phyloP scores from a whole-genome alignment of 2,329 filamentous ascomycete genomes.

The Talaromyces albobiverticillius region DNA sequence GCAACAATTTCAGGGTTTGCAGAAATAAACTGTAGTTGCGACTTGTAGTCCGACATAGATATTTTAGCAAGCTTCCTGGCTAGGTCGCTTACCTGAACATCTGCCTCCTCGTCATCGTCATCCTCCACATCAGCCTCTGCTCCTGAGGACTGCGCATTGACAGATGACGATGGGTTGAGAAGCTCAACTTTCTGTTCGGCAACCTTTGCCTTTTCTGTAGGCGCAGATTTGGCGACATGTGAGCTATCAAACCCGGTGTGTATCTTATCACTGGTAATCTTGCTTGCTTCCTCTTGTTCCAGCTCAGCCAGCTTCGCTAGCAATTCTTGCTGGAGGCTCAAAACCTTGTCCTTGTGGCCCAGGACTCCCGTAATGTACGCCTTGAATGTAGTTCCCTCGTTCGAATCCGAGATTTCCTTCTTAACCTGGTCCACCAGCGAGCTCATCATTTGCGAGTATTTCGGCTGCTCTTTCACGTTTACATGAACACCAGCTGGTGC shows the following conservation, averaged over 20 bases:
- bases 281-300: conserved; percentile 77
- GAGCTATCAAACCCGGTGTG: conserved; percentile 90
- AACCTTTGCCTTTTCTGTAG: conserved; percentile 43
- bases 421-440: conserved; percentile 92
- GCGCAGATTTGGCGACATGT: conserved; percentile 63
- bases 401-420: conserved; percentile 70
- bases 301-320: conserved; percentile 71
- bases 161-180: conserved; percentile 61
- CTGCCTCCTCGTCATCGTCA: conserved; percentile 64
- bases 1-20: conserved; percentile 72
- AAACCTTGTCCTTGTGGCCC: conserved; percentile 73
- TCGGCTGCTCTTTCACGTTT: conserved; percentile 70
- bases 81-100: conserved; percentile 71
- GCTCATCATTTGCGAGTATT: conserved; percentile 98
- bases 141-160: conserved; percentile 51
- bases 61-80: conserved; percentile 83
- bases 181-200: conserved; percentile 61
- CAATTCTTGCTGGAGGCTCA: conserved; percentile 73
- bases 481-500: conserved; percentile 76
- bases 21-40: conserved; percentile 73
- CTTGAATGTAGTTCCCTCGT: conserved; percentile 66
- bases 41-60: conserved; percentile 68
- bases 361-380: conserved; percentile 77
- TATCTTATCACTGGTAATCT: conserved; percentile 90
- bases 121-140: conserved; percentile 56